Percentiles rank a stretch among this genome's conserved stretches.
Conservation (phyloP, 805 yeast species). For the Nakazawaea pomicola region DNA sequence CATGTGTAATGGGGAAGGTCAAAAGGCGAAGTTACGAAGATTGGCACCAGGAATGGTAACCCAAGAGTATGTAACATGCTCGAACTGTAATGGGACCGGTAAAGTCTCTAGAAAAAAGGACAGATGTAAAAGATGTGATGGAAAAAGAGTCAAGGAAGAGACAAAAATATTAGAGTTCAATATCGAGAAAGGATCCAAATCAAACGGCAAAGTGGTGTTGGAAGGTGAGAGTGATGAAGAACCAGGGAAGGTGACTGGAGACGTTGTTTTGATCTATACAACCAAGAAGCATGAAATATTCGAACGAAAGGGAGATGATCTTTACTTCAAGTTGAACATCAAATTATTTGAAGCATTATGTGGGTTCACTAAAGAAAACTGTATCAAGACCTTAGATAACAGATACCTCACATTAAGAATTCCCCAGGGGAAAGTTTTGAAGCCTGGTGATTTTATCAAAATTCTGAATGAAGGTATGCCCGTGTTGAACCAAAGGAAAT, state of each 20-base stretch:
- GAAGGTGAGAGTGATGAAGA: constrained; percentile 74
- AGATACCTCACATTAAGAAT: constrained; percentile 60
- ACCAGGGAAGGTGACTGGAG: constrained; percentile 71
- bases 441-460: constrained; percentile 67
- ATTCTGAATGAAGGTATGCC: constrained; percentile 86
- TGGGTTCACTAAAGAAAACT: constrained; percentile 62
- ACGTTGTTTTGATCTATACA: constrained; percentile 59
- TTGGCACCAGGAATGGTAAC: constrained; percentile 76
- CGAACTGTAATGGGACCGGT: constrained; percentile 70
- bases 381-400: constrained; percentile 75
- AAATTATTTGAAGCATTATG: constrained; percentile 79
- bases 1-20: constrained; percentile 71
- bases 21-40: constrained; percentile 50
- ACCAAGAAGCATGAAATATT: constrained; percentile 45
- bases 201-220: constrained; percentile 56
- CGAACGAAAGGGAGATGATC: constrained; percentile 55
- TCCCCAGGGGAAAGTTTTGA: constrained; percentile 74
- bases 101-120: constrained; percentile 56
- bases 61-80: constrained; percentile 56
- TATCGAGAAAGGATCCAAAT: constrained; percentile 65
- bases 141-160: constrained; percentile 56
- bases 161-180: constrained; percentile 72
- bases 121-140: constrained; percentile 72
- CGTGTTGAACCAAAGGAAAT: constrained; percentile 22
- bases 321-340: constrained; percentile 54